Conservation (phyloP, 1,139 yeast species). For the Debaryomyces udenii region DNA sequence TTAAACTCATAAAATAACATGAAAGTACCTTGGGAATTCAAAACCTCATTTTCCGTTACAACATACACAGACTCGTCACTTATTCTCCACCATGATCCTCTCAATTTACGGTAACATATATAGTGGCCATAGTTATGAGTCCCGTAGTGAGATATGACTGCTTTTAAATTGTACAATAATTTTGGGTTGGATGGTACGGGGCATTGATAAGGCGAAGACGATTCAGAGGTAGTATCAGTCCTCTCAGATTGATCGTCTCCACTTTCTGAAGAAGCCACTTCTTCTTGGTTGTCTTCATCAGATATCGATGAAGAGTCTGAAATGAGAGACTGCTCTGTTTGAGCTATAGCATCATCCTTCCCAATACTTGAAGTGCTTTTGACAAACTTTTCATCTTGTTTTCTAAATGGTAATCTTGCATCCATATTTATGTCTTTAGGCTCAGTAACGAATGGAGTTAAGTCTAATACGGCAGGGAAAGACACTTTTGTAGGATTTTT, state of each 20-base stretch:
- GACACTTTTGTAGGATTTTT: slow-evolving; percentile 83
- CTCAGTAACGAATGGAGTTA: slow-evolving; percentile 70
- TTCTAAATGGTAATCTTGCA: slow-evolving; percentile 75
- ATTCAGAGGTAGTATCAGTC: slow-evolving; percentile 5
- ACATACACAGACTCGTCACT: slow-evolving; percentile 87
- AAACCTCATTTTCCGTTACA: slow-evolving; percentile 77
- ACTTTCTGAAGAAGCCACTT: slow-evolving; percentile 11
- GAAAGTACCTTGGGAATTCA: slow-evolving; percentile 83
- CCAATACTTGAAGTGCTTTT: slow-evolving; percentile 15
- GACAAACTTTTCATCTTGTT: slow-evolving; percentile 36
- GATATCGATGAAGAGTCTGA: slow-evolving; percentile 5
- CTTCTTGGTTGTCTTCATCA: slow-evolving; percentile 12
- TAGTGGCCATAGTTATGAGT: slow-evolving; percentile 96
- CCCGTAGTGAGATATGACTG: slow-evolving; percentile 90
- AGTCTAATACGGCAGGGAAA: slow-evolving; percentile 68
- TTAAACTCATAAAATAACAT: slow-evolving; percentile 82
- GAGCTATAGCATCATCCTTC: slow-evolving; percentile 12
- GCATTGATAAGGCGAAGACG: not conserved
- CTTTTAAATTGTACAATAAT: slow-evolving; percentile 67
- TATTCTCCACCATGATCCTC: slow-evolving; percentile 94
- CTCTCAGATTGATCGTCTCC: slow-evolving; percentile 5
- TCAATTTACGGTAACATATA: slow-evolving; percentile 75
- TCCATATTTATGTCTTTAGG: slow-evolving; percentile 74
- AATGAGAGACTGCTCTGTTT: not conserved
- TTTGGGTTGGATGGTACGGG: slow-evolving; percentile 31